phyloP scores from a whole-genome alignment of 2,329 filamentous ascomycete genomes.

The Beauveria brongniartii region DNA sequence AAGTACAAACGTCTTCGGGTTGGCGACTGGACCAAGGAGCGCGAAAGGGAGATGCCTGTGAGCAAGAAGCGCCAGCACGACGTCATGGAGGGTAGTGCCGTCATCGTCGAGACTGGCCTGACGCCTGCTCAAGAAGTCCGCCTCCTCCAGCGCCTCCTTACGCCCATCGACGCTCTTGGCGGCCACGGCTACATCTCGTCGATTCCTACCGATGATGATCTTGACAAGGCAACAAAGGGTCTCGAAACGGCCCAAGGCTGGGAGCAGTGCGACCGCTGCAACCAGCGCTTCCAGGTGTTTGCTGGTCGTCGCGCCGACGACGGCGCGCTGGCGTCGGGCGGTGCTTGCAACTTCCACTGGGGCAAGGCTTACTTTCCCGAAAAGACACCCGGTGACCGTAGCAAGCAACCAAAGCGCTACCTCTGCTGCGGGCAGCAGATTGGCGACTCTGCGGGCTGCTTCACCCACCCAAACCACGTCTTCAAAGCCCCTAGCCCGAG shows the following conservation, averaged over 20 bases:
- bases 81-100: constrained; percentile 29
- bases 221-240: constrained; percentile 57
- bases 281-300: constrained; percentile 82
- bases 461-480: constrained; percentile 64
- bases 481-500: constrained; percentile 76
- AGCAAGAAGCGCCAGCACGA: constrained; percentile 25
- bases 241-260: constrained; percentile 63
- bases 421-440: constrained; percentile 71
- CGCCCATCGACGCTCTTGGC: constrained; percentile 55
- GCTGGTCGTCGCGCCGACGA: constrained; percentile 74
- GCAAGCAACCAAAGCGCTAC: constrained; percentile 52
- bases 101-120: constrained; percentile 61
- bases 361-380: constrained; percentile 58
- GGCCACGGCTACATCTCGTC: constrained; percentile 66
- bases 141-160: constrained; percentile 54
- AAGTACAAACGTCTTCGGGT: constrained; percentile 67
- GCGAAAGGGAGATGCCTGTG: constrained; percentile 32
- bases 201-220: constrained; percentile 56
- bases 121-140: constrained; percentile 58
- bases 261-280: constrained; percentile 85
- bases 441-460: constrained; percentile 69
- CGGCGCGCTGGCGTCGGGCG: constrained; percentile 65
- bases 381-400: constrained; percentile 46
- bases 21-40: constrained; percentile 62
- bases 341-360: constrained; percentile 73